Percentiles rank a stretch among this genome's conserved stretches.
Conservation (phyloP, 768 basidiomycete species). For the Hemileccinum impolitum region DNA sequence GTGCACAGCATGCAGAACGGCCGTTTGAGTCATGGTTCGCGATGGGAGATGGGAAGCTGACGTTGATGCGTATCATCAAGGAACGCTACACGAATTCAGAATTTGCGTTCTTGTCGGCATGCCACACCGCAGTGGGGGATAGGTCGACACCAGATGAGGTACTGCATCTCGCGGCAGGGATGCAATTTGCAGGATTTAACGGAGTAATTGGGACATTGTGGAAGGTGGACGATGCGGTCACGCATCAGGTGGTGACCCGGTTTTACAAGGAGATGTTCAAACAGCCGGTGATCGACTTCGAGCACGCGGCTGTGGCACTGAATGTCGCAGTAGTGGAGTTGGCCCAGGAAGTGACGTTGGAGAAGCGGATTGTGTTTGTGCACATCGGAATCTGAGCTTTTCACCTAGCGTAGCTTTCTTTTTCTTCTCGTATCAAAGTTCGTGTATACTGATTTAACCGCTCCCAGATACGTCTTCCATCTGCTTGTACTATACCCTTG, state of each 20-base stretch:
- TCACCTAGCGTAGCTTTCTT: too few relatives aligned
- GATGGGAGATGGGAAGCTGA: not conserved
- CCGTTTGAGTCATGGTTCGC: slow-evolving; percentile 1
- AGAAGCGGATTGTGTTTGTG: too few relatives aligned
- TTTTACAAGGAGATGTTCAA: too few relatives aligned
- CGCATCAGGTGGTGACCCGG: too few relatives aligned
- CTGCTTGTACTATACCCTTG: too few relatives aligned
- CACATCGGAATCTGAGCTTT: too few relatives aligned
- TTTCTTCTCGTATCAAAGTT: too few relatives aligned
- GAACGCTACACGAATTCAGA: not conserved
- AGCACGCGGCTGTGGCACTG: not conserved
- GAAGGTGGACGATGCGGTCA: too few relatives aligned
- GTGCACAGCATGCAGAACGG: not conserved
- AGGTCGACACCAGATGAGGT: not conserved
- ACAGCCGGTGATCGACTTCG: not conserved
- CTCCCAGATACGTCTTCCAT: too few relatives aligned
- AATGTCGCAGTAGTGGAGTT: not conserved
- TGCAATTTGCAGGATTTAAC: slow-evolving; percentile 1
- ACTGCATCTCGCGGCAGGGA: not conserved
- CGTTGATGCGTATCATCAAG: not conserved
- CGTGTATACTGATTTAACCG: too few relatives aligned
- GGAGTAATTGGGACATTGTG: not conserved
- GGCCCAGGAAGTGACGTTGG: too few relatives aligned
- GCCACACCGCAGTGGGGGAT: not conserved
- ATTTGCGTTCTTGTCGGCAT: not conserved